Evolutionary conservation across 1,139 yeast genomes (phyloP), one percentile per base, ranked within the genome.

Genomic region (Protomyces inundatus): DNA sequence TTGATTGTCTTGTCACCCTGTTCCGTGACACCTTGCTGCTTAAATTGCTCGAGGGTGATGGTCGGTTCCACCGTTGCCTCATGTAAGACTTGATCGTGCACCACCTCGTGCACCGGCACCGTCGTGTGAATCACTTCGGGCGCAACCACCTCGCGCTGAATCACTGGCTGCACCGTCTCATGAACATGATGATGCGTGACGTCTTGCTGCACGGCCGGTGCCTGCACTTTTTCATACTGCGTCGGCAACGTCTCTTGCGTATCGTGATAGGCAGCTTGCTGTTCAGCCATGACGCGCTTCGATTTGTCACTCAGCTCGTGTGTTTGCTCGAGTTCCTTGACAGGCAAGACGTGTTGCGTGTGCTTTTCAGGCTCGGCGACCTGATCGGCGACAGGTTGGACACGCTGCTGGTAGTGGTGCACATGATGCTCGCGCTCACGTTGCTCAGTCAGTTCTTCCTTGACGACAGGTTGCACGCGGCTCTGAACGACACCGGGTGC

Each of bases 151-250:
- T 50, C 54, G 54, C 54, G 37, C 14, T 50, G 37, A 33, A 50
- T 50, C 23, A 50, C 54, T 6, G 54, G 54, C 37, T 50, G 54
- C 16, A 50, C 30, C 35, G 54, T 50, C 35, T 50, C 54, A 16
- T 50, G 54, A 3, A 50, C 54, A 30, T 50, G 54, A 16, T 50
- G 54, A 34, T 50, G 54, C n/a, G 23, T 16, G 37, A n/a, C n/a
- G 23, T 50, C 54, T 12, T 12, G 12, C n/a, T 12, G n/a, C 4
- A 39, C 42, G 42, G 54, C 54, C 6, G 7, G 37, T n/a, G 35
- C 14, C 36, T 50, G 16, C 6, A 32, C 35, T 35, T 50, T 32
- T n/a, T 12, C 10, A 1, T 34, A 34, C 6, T 50, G 54, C 9
- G 54, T 50, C 7, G 54, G 54, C 14, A 30, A n/a, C 6, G 12